phyloP scores from a whole-genome alignment of 805 yeast species.

The Cyberlindnera euphorbiae region DNA sequence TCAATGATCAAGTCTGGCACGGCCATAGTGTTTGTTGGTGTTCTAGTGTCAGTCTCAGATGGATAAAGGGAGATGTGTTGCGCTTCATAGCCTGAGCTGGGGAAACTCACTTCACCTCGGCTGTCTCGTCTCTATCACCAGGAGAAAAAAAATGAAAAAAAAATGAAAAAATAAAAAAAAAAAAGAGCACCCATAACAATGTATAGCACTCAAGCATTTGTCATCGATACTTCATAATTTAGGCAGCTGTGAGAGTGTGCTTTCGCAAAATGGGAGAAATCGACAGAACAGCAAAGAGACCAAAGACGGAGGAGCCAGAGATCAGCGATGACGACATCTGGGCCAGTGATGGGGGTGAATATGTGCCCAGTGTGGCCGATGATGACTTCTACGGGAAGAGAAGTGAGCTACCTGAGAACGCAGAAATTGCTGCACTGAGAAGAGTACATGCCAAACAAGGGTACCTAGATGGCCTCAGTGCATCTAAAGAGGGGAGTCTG shows the following conservation, averaged over 20 bases:
- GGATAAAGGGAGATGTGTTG: too few species aligned
- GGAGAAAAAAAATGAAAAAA: too few species aligned
- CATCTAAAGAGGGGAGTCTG: constrained; percentile 60
- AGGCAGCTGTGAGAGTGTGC: too few species aligned
- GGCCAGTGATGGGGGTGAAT: constrained; percentile 19
- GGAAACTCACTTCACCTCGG: too few species aligned
- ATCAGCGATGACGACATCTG: constrained; percentile 23
- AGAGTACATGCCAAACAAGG: constrained; percentile 75
- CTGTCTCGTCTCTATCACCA: too few species aligned
- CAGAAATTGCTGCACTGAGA: constrained; percentile 37
- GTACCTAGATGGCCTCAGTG: constrained; percentile 72
- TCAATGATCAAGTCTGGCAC: constrained; percentile 63
- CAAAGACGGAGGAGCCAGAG: constrained; percentile 15
- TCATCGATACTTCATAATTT: too few species aligned
- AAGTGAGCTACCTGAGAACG: constrained; percentile 10
- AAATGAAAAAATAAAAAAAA: too few species aligned
- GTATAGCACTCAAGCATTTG: too few species aligned
- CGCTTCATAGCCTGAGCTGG: too few species aligned
- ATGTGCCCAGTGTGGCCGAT: constrained; percentile 12
- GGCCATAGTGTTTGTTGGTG: constrained; percentile 9
- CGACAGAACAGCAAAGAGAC: constrained; percentile 2
- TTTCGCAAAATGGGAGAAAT: constrained; percentile 13
- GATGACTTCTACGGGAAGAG: constrained; percentile 35
- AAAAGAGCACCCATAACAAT: too few species aligned
- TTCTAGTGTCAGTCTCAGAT: too few species aligned